phyloP scores from a whole-genome alignment of 1,284 basidiomycete species.

The Jaminaea rosea region DNA sequence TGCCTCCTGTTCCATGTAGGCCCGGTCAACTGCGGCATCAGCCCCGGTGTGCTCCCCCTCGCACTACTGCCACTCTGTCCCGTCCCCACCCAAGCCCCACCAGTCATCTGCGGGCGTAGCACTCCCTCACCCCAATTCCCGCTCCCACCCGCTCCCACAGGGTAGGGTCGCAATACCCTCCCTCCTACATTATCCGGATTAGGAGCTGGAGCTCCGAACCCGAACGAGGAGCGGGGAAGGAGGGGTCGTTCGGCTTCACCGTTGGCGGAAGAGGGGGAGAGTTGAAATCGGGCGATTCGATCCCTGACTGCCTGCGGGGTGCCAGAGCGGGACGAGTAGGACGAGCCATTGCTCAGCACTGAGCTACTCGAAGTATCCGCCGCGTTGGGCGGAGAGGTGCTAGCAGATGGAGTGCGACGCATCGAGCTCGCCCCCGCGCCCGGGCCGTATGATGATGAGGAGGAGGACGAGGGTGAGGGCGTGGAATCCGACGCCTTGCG shows the following conservation, averaged over 20 bases:
- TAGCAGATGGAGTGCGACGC: conserved; percentile 2
- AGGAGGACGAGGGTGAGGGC: conserved; percentile 9
- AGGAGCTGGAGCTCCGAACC: conserved; percentile 35
- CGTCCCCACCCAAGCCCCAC: conserved; percentile 32
- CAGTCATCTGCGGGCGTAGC: conserved; percentile 36
- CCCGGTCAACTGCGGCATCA: conserved; percentile 36
- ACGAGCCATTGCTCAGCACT: neutral
- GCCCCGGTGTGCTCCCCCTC: conserved; percentile 16
- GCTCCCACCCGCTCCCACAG: conserved; percentile 18
- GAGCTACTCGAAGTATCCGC: conserved; percentile 18
- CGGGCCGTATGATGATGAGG: conserved; percentile 11
- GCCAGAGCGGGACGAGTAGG: conserved; percentile 9
- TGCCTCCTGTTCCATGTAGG: conserved; percentile 3
- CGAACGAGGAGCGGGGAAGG: conserved; percentile 35
- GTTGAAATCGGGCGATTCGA: conserved; percentile 34
- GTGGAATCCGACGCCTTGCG: conserved; percentile 22
- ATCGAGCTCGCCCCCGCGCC: neutral
- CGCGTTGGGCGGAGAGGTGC: conserved; percentile 8
- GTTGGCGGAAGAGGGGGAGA: conserved; percentile 8
- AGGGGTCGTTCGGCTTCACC: conserved; percentile 18
- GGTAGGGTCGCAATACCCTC: conserved; percentile 17
- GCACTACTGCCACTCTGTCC: conserved; percentile 18
- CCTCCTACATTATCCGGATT: conserved; percentile 22
- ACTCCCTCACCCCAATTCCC: conserved; percentile 34
- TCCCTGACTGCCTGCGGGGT: conserved; percentile 27